Evolutionary conservation across 1,139 yeast genomes (phyloP).

Genomic region (Blastobotrys illinoisensis): DNA sequence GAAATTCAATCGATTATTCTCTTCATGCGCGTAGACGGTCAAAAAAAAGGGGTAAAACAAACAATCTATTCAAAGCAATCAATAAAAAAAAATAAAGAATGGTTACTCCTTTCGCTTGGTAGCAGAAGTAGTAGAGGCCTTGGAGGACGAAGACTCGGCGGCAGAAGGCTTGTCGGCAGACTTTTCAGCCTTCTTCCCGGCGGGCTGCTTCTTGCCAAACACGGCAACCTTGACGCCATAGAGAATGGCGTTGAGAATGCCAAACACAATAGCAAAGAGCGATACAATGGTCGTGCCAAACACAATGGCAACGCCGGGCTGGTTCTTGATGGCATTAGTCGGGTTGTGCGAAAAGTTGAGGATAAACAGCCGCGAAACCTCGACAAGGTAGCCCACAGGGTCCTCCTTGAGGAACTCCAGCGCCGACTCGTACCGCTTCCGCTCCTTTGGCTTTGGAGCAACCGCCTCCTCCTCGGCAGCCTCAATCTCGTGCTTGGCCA

Average conservation of each 20-base stretch:
- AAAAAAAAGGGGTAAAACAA: no score
- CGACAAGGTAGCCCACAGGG: slow-evolving; percentile 33
- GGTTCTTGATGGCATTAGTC: slow-evolving; percentile 29
- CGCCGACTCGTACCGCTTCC: slow-evolving; percentile 21
- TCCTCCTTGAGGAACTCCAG: slow-evolving; percentile 32
- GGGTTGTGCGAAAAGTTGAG: slow-evolving; percentile 31
- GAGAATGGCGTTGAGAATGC: slow-evolving; percentile 23
- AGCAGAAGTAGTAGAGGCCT: slow-evolving; percentile 18
- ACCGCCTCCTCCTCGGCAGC: slow-evolving; percentile 31
- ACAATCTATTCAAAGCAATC: background rate
- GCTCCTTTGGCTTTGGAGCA: slow-evolving; percentile 25
- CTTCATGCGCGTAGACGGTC: no score
- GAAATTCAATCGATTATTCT: no score
- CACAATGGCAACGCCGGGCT: slow-evolving; percentile 32
- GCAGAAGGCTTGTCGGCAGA: slow-evolving; percentile 5
- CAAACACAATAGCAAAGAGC: slow-evolving; percentile 24
- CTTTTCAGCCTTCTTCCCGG: slow-evolving; percentile 15
- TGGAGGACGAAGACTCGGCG: slow-evolving; percentile 17
- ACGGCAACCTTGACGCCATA: slow-evolving; percentile 15
- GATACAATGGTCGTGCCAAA: slow-evolving; percentile 21
- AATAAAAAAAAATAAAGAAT: slow-evolving; percentile 1
- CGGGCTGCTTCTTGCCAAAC: slow-evolving; percentile 14
- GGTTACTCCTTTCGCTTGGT: slow-evolving; percentile 24
- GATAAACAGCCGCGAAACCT: slow-evolving; percentile 30
- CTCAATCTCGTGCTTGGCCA: slow-evolving; percentile 58